Evolutionary conservation across 2,329 filamentous ascomycete species (phyloP).

Genomic region (Catunica adiposa): DNA sequence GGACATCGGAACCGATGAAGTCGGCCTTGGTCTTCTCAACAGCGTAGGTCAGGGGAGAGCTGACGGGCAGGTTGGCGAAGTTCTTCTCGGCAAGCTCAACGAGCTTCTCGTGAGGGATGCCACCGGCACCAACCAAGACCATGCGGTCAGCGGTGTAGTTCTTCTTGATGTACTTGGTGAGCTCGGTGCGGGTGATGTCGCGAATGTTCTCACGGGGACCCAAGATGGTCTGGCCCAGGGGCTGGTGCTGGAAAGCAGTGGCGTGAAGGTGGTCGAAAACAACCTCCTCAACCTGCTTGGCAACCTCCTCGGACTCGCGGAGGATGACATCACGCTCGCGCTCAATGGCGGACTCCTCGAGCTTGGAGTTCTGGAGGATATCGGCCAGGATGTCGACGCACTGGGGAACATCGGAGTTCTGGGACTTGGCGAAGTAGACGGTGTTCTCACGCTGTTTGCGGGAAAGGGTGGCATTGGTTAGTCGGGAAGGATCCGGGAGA

Average conservation of each 20-base stretch:
- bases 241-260: conserved; percentile 92
- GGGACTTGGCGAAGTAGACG: conserved; percentile 98
- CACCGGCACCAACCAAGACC: conserved; percentile 92
- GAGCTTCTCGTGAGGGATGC: conserved; percentile 82
- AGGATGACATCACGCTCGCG: conserved; percentile 97
- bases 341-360: conserved; percentile 83
- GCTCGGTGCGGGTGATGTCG: conserved; percentile 81
- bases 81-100: conserved; percentile 94
- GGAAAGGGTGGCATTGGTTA: conserved; percentile 5
- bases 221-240: conserved; percentile 91
- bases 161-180: conserved; percentile 93
- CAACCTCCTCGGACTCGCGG: conserved; percentile 96
- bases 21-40: conserved; percentile 77
- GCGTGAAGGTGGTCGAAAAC: conserved; percentile 98
- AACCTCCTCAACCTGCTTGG: conserved; percentile 99
- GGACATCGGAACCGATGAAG: conserved; percentile 91
- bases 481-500: neutral
- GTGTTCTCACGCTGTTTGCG: conserved; percentile 77
- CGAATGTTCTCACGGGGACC: conserved; percentile 97
- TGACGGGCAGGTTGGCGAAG: conserved; percentile 64
- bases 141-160: conserved; percentile 99
- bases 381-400: conserved; percentile 97
- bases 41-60: conserved; percentile 57
- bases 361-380: conserved; percentile 98
- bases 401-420: conserved; percentile 93